Base-by-base conservation (phyloP, 2,329 filamentous ascomycete genomes). In the Xylariaceae sp. region DNA sequence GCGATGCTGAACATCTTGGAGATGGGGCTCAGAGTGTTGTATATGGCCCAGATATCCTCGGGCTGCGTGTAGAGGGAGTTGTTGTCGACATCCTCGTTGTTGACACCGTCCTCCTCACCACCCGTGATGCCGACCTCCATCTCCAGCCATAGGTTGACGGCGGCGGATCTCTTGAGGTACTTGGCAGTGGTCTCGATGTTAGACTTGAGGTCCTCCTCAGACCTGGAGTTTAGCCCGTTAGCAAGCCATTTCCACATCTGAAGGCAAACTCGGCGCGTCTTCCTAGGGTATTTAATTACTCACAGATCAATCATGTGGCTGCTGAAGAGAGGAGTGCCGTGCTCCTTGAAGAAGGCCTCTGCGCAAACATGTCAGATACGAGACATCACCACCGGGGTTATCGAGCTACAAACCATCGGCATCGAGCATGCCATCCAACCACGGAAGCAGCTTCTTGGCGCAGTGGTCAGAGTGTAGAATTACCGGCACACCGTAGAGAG, bases 121-220 rank as follows among this genome's bases (percentile, higher is more conserved):
- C 89, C 90, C 46, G 92, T 97, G 70, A 96, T 94, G 63, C 85
- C 87, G 52, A 94, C 88, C 70, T 88, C 50, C 47, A 50, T 98
- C 80, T 98, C 92, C 54, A 98, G 81, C 88, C 88, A 97, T 70
- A 96, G 88, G 78, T 94, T 95, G 87, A 96, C 88, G 57, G 89
- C 88, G 34, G 88, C 88, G 62, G 85, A 87, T 55, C 90, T 85
- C 81, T 95, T 83, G 50, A 97, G 79, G 76, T 98, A 96, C 66
- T 83, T 79, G 63, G 85, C 86, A 46, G 90, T 97, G 62, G 87
- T 96, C 62, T 83, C 65, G 59, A 98, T 84, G 80, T 98, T 97
- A 70, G 77, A 88, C 46, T 92, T 78, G 52, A 95, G 85, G 28
- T 78, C 63, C 75, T 97, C 90, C 74, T 96, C 92, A 17, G 85